Evolutionary conservation across 2,329 filamentous ascomycete genomes (phyloP).

Genomic region (Uncinocarpus reesii): DNA sequence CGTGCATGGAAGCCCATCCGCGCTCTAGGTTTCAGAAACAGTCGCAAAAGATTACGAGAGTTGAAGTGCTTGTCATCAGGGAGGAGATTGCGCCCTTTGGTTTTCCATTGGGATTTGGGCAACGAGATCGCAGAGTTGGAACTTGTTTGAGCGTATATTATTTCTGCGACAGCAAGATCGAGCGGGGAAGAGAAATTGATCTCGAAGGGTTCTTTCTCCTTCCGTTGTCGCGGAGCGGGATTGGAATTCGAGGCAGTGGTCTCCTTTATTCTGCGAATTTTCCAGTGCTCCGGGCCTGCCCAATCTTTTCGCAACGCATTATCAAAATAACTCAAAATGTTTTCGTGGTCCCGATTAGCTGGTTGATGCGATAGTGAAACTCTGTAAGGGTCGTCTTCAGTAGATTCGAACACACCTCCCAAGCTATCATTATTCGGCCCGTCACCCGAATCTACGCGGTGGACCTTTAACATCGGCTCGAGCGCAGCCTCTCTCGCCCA

Average conservation of each 20-base stretch:
- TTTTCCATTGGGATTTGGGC: slow-evolving; percentile 91
- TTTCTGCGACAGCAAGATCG: slow-evolving; percentile 58
- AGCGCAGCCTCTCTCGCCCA: slow-evolving; percentile 87
- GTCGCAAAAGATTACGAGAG: slow-evolving; percentile 73
- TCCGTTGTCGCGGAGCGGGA: slow-evolving; percentile 52
- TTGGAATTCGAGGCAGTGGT: slow-evolving; percentile 45
- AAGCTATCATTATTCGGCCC: slow-evolving; percentile 45
- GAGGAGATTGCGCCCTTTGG: slow-evolving; percentile 81
- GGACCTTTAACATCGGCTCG: slow-evolving; percentile 75
- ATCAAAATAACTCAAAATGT: slow-evolving; percentile 97
- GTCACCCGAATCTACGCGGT: slow-evolving; percentile 47
- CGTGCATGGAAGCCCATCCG: slow-evolving; percentile 60
- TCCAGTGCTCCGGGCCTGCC: slow-evolving; percentile 97
- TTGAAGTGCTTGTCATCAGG: slow-evolving; percentile 98
- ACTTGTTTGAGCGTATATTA: slow-evolving; percentile 69
- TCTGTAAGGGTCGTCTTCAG: slow-evolving; percentile 58
- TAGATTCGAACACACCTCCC: slow-evolving; percentile 35
- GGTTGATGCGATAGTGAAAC: slow-evolving; percentile 67
- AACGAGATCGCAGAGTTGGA: slow-evolving; percentile 73
- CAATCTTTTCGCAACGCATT: slow-evolving; percentile 94
- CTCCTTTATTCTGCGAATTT: slow-evolving; percentile 84
- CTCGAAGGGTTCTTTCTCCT: slow-evolving; percentile 93
- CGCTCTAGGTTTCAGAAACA: slow-evolving; percentile 93
- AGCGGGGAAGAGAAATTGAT: slow-evolving; percentile 80
- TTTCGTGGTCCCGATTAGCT: slow-evolving; percentile 65